phyloP scores from a whole-genome alignment of 2,329 filamentous ascomycete species.

The Lachnellula suecica region DNA sequence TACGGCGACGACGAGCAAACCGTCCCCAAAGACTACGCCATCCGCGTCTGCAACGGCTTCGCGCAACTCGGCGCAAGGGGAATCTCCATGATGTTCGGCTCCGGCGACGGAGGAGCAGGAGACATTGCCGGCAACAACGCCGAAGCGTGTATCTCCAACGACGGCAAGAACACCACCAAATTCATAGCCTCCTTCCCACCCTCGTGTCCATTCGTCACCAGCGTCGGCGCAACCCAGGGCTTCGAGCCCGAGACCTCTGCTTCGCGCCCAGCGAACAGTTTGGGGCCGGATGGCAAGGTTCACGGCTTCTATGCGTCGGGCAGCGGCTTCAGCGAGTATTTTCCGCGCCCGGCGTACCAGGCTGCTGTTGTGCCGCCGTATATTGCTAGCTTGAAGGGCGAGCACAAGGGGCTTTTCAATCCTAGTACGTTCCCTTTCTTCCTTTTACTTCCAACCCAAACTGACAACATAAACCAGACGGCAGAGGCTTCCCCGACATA shows the following conservation, averaged over 20 bases:
- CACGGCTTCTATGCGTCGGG: conserved; percentile 39
- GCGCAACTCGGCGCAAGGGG: conserved; percentile 53
- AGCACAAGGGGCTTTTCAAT: conserved; percentile 47
- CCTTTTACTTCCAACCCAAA: not conserved
- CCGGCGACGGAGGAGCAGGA: conserved; percentile 55
- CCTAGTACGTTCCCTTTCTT: conserved; percentile 11
- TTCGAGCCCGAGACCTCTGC: conserved; percentile 28
- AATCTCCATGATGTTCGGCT: conserved; percentile 48
- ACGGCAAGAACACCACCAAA: conserved; percentile 52
- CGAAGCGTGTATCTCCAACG: conserved; percentile 48
- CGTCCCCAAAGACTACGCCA: conserved; percentile 51
- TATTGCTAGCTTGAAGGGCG: conserved; percentile 39
- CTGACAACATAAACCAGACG: conserved; percentile 24
- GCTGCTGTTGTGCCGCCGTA: conserved; percentile 41
- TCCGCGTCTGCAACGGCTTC: conserved; percentile 51
- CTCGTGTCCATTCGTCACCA: conserved; percentile 35
- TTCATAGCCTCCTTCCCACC: conserved; percentile 57
- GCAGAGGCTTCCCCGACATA: conserved; percentile 51
- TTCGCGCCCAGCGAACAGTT: conserved; percentile 28
- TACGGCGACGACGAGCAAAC: conserved; percentile 60
- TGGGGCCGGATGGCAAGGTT: conserved; percentile 35
- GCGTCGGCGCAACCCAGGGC: conserved; percentile 20
- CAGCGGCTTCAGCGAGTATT: conserved; percentile 53
- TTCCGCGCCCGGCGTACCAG: conserved; percentile 46
- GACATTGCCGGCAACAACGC: conserved; percentile 37